These are phyloP conservation scores for Penicillium sp. DNA, from an alignment of 2,329 filamentous ascomycete species.

Conservation along the genomic window DNA sequence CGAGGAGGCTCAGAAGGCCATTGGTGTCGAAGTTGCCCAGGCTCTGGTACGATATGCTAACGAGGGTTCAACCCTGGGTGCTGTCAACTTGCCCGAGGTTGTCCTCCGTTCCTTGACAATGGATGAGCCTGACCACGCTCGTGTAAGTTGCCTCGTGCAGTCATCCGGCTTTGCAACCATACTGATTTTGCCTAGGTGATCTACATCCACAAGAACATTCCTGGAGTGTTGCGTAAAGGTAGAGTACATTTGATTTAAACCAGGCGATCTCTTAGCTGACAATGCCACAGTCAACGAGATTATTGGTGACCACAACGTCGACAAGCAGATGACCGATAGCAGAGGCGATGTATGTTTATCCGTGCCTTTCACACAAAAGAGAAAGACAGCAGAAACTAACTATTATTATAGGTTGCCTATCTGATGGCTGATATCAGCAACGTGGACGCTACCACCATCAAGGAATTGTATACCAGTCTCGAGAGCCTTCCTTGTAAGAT, in stretches of 20 bases:
- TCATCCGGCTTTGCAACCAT: background rate
- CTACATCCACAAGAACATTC: conserved; percentile 95
- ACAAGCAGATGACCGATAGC: conserved; percentile 97
- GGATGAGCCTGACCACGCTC: conserved; percentile 83
- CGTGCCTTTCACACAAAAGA: too few relatives aligned
- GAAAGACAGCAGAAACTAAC: conserved; percentile 10
- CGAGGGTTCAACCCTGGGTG: conserved; percentile 83
- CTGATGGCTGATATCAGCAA: conserved; percentile 96
- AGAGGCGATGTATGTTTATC: conserved; percentile 68
- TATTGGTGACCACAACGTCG: conserved; percentile 91
- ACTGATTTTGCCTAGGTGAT: conserved; percentile 58
- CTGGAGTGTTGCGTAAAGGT: conserved; percentile 86
- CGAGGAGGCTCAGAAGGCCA: conserved; percentile 94
- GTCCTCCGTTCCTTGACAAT: conserved; percentile 83
- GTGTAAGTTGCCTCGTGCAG: conserved; percentile 51
- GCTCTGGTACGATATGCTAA: conserved; percentile 93
- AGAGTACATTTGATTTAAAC: conserved; percentile 4
- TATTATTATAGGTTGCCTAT: conserved; percentile 67
- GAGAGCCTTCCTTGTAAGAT: conserved; percentile 77
- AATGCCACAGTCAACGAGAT: conserved; percentile 76
- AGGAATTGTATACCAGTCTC: conserved; percentile 77
- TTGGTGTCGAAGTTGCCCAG: conserved; percentile 87
- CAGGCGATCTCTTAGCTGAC: background rate
- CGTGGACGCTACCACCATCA: conserved; percentile 76
- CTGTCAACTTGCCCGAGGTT: conserved; percentile 96